A percentile compares a stretch with the other conserved stretches of the same genome.
These are phyloP conservation scores for Marasmius fiardii DNA, from an alignment of 1,284 basidiomycete species.

Conservation along the genomic window DNA sequence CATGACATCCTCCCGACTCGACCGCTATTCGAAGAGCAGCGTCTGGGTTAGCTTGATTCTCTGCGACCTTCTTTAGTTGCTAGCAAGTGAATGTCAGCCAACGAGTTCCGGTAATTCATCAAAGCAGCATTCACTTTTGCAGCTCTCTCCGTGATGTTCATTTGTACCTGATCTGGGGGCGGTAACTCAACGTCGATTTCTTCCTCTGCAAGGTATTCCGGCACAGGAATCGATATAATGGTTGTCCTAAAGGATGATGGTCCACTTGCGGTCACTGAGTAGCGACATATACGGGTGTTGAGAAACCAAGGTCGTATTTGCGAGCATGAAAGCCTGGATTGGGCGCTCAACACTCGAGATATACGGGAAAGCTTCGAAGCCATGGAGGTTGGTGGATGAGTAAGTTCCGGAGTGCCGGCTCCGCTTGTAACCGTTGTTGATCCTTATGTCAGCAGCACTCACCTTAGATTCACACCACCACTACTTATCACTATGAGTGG, in stretches of 20 bases:
- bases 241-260: conserved; percentile 38
- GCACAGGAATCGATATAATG: conserved; percentile 41
- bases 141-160: conserved; percentile 66
- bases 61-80: conserved; percentile 66
- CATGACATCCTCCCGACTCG: conserved; percentile 90
- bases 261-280: conserved; percentile 25
- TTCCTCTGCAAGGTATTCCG: conserved; percentile 46
- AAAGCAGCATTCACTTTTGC: conserved; percentile 51
- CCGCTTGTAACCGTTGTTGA: background rate
- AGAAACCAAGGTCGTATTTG: background rate
- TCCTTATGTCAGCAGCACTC: too few species aligned
- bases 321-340: background rate
- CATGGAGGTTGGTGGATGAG: conserved; percentile 5
- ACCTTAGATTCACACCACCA: background rate
- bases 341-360: background rate
- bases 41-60: conserved; percentile 52
- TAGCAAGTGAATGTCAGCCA: conserved; percentile 23
- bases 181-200: conserved; percentile 55
- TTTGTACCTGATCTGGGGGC: conserved; percentile 39
- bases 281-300: conserved; percentile 9
- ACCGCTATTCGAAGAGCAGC: conserved; percentile 76
- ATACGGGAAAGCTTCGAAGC: conserved; percentile 4
- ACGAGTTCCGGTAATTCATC: conserved; percentile 1
- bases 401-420: background rate
- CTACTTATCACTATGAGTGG: conserved; percentile 24